Evolutionary conservation across 2,329 filamentous ascomycete genomes (phyloP).

Genomic region (Ophiostoma australiae): DNA sequence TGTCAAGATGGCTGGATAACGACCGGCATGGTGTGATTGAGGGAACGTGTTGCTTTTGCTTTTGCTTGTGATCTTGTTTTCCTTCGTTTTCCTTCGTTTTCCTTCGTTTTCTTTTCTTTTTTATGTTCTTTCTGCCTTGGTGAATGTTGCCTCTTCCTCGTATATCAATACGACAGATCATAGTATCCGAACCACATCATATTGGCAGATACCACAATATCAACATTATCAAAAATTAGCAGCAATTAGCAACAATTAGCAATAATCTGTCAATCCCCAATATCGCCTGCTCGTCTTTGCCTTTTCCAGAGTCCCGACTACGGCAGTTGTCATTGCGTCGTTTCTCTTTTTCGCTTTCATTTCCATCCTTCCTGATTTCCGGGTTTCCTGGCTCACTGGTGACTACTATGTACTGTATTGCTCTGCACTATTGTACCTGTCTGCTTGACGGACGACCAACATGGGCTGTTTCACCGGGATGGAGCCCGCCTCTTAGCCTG

Average conservation of each 20-base stretch:
- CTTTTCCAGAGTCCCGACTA: background rate
- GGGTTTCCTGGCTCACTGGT: too few relatives aligned
- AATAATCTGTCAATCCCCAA: background rate
- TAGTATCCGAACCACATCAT: background rate
- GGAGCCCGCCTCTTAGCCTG: constrained; percentile 19
- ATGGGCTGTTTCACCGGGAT: constrained; percentile 24
- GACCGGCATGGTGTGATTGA: background rate
- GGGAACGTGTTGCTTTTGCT: background rate
- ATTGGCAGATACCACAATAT: background rate
- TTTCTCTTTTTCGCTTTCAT: background rate
- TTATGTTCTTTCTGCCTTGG: background rate
- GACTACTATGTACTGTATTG: too few relatives aligned
- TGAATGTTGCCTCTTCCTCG: background rate
- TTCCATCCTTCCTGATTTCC: background rate
- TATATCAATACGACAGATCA: constrained; percentile 5
- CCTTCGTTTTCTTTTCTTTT: background rate
- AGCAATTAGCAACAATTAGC: background rate
- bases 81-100: too few relatives aligned
- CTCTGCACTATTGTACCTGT: background rate
- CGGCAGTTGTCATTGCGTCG: constrained; percentile 11
- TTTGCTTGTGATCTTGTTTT: background rate
- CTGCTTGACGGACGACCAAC: background rate
- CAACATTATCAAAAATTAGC: background rate
- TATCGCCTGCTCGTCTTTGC: background rate
- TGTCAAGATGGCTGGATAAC: background rate